Evolutionary conservation across 495 filamentous ascomycete genomes (phyloP).

Genomic region (Tuber borchii): DNA sequence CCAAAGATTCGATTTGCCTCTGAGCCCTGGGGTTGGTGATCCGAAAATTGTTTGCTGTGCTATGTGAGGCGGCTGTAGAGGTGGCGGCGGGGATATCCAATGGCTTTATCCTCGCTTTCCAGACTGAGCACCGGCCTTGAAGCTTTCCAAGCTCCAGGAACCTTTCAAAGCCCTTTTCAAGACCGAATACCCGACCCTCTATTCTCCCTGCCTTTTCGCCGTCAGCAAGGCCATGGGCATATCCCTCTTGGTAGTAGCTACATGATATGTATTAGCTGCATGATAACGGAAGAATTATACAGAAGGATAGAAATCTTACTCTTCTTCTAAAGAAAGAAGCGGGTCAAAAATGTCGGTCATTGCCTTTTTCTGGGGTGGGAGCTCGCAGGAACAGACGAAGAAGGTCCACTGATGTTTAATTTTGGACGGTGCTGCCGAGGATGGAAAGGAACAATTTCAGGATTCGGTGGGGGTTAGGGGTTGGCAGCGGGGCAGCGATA

Average conservation of each 20-base stretch:
- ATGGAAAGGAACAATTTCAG: slow-evolving; percentile 4
- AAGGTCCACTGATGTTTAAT: neutral
- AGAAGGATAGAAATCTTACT: slow-evolving; percentile 22
- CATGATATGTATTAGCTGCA: slow-evolving; percentile 20
- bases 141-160: slow-evolving; percentile 71
- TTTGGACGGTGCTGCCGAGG: slow-evolving; percentile 8
- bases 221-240: slow-evolving; percentile 64
- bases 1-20: slow-evolving; percentile 38
- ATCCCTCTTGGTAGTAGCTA: slow-evolving; percentile 76
- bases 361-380: neutral
- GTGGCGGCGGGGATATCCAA: slow-evolving; percentile 34
- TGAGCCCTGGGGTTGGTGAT: slow-evolving; percentile 36
- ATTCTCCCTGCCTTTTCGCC: slow-evolving; percentile 71
- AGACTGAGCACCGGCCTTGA: slow-evolving; percentile 74
- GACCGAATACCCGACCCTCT: slow-evolving; percentile 82
- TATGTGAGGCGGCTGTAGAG: neutral
- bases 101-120: slow-evolving; percentile 58
- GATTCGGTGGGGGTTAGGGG: slow-evolving; percentile 16
- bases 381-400: neutral
- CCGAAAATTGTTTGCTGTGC: slow-evolving; percentile 13
- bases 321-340: slow-evolving; percentile 37
- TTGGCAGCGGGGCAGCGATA: slow-evolving; percentile 15
- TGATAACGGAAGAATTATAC: neutral
- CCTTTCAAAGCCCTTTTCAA: slow-evolving; percentile 91
- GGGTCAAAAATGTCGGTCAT: slow-evolving; percentile 40